Conservation (phyloP, 2,329 filamentous ascomycete genomes). For the Thielaviopsis musarum region DNA sequence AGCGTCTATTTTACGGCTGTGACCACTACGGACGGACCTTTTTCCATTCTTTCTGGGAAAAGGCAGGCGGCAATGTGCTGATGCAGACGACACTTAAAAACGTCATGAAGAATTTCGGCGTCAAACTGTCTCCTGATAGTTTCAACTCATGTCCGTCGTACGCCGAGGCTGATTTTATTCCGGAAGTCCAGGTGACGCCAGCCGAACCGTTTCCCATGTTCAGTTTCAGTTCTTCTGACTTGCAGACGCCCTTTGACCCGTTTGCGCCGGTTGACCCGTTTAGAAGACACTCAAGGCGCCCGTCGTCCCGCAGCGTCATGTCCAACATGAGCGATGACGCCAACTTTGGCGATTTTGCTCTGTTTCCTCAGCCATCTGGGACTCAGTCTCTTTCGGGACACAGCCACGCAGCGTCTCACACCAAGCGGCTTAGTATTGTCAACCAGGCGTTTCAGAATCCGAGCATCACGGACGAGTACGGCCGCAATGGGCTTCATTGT, state of each 20-base stretch:
- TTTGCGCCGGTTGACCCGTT: not conserved
- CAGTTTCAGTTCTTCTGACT: not conserved
- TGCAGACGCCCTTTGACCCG: not conserved
- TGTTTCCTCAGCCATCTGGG: not conserved
- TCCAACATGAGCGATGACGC: not conserved
- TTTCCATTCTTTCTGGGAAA: conserved; percentile 26
- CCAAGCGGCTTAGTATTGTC: conserved; percentile 14
- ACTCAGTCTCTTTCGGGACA: conserved; percentile 7
- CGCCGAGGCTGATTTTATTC: conserved; percentile 17
- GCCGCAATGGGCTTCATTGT: conserved; percentile 40
- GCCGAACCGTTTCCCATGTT: not conserved
- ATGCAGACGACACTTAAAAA: conserved; percentile 13
- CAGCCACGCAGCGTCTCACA: conserved; percentile 12
- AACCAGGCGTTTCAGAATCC: conserved; percentile 13
- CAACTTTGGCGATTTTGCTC: not conserved
- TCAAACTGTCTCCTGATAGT: conserved; percentile 27
- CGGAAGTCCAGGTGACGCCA: conserved; percentile 11
- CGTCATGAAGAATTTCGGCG: conserved; percentile 21
- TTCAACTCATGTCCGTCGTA: conserved; percentile 23
- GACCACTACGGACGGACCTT: conserved; percentile 37
- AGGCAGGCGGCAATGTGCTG: not conserved
- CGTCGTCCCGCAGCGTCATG: not conserved
- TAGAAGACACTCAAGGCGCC: not conserved
- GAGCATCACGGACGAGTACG: conserved; percentile 22
- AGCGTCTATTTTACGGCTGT: conserved; percentile 17